Evolutionary conservation across 2,329 filamentous ascomycete genomes (phyloP).

Genomic region (Fusarium siculi): DNA sequence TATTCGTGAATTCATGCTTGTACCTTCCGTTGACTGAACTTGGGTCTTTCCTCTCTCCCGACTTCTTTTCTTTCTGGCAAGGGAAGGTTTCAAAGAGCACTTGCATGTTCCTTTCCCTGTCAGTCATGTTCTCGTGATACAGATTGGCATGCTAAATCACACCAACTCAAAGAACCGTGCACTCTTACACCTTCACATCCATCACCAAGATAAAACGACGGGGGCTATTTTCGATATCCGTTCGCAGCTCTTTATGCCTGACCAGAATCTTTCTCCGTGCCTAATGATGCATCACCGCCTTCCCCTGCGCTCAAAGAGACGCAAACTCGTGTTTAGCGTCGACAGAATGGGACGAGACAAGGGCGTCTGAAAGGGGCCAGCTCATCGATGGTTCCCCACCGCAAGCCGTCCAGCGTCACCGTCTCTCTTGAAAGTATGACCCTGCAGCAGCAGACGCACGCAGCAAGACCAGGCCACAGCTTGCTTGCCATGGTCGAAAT

Average conservation of each 20-base stretch:
- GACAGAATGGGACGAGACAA: slow-evolving; percentile 44
- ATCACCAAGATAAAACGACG: slow-evolving; percentile 8
- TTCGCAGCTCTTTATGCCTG: slow-evolving; percentile 39
- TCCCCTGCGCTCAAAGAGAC: slow-evolving; percentile 39
- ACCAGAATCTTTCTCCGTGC: slow-evolving; percentile 36
- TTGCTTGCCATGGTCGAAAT: slow-evolving; percentile 15
- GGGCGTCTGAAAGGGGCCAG: slow-evolving; percentile 44
- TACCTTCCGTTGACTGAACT: not conserved
- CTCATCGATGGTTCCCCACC: slow-evolving; percentile 46
- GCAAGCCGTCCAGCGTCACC: slow-evolving; percentile 43
- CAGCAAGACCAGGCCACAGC: slow-evolving; percentile 17
- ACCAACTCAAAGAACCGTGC: slow-evolving; percentile 10
- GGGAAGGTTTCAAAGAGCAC: not conserved
- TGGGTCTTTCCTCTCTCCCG: not conserved
- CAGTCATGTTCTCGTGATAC: slow-evolving; percentile 15
- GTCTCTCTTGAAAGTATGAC: slow-evolving; percentile 41
- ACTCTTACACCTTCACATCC: slow-evolving; percentile 20
- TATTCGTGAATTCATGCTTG: not conserved
- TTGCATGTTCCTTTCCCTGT: not conserved
- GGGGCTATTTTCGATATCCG: slow-evolving; percentile 8
- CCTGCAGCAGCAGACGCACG: slow-evolving; percentile 38
- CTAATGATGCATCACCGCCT: slow-evolving; percentile 46
- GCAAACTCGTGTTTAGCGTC: slow-evolving; percentile 42
- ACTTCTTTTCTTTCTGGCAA: not conserved
- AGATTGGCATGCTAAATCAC: slow-evolving; percentile 7